phyloP scores from a whole-genome alignment of 192 early-diverging fungal genomes.

The Podila epicladia region DNA sequence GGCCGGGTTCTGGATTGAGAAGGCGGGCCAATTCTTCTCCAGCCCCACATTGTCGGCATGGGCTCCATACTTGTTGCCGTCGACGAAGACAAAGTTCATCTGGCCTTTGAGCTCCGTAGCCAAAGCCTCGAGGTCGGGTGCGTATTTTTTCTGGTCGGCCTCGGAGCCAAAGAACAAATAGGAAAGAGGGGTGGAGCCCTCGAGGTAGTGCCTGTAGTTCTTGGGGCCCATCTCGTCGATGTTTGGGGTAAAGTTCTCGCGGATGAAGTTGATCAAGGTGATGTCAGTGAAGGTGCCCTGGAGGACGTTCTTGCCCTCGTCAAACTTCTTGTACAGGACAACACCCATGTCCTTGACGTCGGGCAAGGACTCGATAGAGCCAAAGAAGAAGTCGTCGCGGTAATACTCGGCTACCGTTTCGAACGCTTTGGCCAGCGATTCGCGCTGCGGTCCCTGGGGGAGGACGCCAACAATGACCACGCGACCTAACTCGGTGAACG shows the following conservation, averaged over 20 bases:
- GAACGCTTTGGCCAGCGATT: conserved; percentile 61
- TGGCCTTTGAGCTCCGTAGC: conserved; percentile 88
- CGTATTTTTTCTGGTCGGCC: conserved; percentile 65
- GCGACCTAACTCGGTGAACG: conserved; percentile 81
- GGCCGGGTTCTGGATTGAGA: conserved; percentile 78
- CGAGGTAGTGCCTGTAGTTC: conserved; percentile 87
- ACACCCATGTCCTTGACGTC: conserved; percentile 63
- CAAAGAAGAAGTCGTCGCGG: conserved; percentile 89
- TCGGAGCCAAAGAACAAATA: conserved; percentile 82
- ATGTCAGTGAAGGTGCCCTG: conserved; percentile 62
- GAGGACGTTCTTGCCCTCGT: conserved; percentile 80
- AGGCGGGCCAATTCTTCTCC: conserved; percentile 90
- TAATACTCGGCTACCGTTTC: conserved; percentile 76
- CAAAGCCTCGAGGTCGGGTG: conserved; percentile 67
- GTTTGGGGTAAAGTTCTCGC: conserved; percentile 79
- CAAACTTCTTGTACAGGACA: conserved; percentile 88
- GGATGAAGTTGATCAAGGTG: conserved; percentile 71
- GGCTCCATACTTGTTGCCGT: conserved; percentile 82
- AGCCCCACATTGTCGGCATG: conserved; percentile 89
- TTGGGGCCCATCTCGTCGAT: conserved; percentile 87
- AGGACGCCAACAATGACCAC: conserved; percentile 91
- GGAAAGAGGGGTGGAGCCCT: conserved; percentile 84
- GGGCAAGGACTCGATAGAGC: conserved; percentile 62
- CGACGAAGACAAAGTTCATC: conserved; percentile 87
- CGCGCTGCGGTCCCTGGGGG: conserved; percentile 59